These are phyloP conservation scores for Sporothrix pallida DNA, from an alignment of 2,329 filamentous ascomycete species.

Conservation along the genomic window DNA sequence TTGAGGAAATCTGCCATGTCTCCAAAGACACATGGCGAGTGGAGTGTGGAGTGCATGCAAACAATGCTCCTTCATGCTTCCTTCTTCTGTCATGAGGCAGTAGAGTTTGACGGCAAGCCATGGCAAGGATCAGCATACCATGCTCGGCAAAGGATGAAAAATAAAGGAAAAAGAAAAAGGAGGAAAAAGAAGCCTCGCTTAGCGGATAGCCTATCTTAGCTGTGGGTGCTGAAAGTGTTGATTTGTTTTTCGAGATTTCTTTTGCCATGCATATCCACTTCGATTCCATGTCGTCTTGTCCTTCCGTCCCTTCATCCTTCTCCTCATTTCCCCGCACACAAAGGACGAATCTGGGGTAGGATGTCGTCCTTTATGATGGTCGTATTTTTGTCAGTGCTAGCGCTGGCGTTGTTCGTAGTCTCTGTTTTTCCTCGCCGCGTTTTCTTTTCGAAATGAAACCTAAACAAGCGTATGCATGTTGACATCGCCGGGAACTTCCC, in stretches of 20 bases:
- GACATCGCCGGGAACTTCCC: neutral
- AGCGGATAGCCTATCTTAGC: neutral
- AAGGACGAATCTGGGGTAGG: slow-evolving; percentile 2
- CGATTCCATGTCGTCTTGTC: neutral
- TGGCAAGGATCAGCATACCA: neutral
- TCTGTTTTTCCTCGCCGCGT: neutral
- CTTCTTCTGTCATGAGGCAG: neutral
- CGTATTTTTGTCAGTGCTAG: neutral
- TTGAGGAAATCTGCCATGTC: neutral
- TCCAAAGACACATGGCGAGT: neutral
- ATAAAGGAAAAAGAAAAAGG: no score
- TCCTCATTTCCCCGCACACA: slow-evolving; percentile 6
- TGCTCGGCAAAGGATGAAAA: neutral
- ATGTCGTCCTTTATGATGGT: neutral
- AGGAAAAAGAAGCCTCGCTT: neutral
- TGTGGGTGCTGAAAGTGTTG: neutral
- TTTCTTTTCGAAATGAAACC: neutral
- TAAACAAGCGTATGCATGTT: neutral
- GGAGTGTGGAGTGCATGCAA: neutral
- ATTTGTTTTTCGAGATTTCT: neutral
- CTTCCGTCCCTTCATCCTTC: neutral
- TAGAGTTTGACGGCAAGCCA: neutral
- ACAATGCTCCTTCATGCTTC: neutral
- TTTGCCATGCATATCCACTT: neutral
- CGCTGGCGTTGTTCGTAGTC: slow-evolving; percentile 8